Evolutionary conservation across 192 early-diverging fungal species (phyloP).

Genomic region (Chytriomyces sp.): DNA sequence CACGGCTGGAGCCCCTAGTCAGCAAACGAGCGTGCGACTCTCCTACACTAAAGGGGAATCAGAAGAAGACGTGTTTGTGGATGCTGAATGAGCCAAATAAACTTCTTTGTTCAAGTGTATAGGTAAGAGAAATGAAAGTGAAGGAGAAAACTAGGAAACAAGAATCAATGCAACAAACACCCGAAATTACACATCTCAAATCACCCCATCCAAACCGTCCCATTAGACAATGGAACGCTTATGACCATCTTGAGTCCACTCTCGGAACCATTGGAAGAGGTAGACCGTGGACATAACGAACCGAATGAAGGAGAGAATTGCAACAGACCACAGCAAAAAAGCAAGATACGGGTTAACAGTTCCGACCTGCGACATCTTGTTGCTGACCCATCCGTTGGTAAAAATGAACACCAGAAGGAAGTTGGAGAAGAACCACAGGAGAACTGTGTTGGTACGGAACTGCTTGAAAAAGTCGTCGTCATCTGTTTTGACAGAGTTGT

Average conservation of each 20-base stretch:
- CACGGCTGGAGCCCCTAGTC: too few relatives aligned
- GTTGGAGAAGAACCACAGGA: conserved; percentile 52
- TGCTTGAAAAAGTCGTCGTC: conserved; percentile 54
- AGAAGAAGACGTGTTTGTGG: too few relatives aligned
- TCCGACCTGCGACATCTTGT: conserved; percentile 12
- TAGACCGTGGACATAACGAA: conserved; percentile 35
- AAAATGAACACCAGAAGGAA: conserved; percentile 33
- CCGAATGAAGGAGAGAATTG: conserved; percentile 33
- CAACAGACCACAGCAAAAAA: conserved; percentile 55
- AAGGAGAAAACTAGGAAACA: too few relatives aligned
- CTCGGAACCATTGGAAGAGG: conserved; percentile 31
- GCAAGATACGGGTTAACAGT: conserved; percentile 45
- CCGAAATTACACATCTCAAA: too few relatives aligned
- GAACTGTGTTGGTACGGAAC: conserved; percentile 52
- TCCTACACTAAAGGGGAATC: too few relatives aligned
- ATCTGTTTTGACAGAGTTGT: conserved; percentile 20
- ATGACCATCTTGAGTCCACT: conserved; percentile 30
- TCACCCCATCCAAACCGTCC: too few relatives aligned
- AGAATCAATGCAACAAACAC: too few relatives aligned
- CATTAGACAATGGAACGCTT: not conserved
- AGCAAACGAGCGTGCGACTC: too few relatives aligned
- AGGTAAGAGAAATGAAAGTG: too few relatives aligned
- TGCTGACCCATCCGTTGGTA: conserved; percentile 38
- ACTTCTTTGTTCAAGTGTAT: too few relatives aligned
- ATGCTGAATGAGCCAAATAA: too few relatives aligned